Base-by-base conservation (phyloP, 768 basidiomycete species). In the Pluteus cervinus region DNA sequence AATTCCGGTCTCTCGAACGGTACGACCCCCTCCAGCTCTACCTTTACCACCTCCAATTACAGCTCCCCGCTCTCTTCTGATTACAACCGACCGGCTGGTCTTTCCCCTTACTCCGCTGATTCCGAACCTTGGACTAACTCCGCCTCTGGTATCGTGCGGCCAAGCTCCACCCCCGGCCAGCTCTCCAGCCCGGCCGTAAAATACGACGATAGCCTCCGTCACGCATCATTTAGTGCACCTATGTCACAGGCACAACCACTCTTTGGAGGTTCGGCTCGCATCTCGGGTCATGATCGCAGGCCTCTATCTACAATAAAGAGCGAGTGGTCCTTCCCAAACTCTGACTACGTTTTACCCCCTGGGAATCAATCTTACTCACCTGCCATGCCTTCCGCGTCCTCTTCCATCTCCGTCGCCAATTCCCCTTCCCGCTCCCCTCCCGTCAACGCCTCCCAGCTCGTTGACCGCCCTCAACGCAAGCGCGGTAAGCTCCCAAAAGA, bases 401-500 rank as follows among this genome's bases (percentile, higher is more conserved):
- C 73, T 11, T 55, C 61, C 39, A 60, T 68, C 31, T 49, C 64
- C 5, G 60, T 62, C 34, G 59, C 73, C 24, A 58, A 61, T 39
- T 73, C 78, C 3, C 69, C 70, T 2, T 66, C 73, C 0, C 77
- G 75, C 33, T 72, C 79, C 1, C 72, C 69, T 46, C 42, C 68
- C 4, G 58, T 73, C 17, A 61, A 75, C 7, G 59, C 65, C 20
- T 76, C 80, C 7, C 67, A 74, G 18, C 76, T 83, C 40, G 78
- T 80, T 45, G 84, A 86, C 47, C 81, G 84, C 14, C 84, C 84
- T 10, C 78, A 76, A 31, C 80, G 86, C 47, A 87, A 88, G 54
- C 76, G 87, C 40, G 86, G 87, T 41, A 90, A 91, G 62, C 74
- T 91, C 7, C 87, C 87, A 29, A 90, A 90, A 66, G 86, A 87